Evolutionary conservation across 305 asterid species (phyloP), one percentile per base, ranked within the genome.

Genomic region (Solanum hybrid): DNA sequence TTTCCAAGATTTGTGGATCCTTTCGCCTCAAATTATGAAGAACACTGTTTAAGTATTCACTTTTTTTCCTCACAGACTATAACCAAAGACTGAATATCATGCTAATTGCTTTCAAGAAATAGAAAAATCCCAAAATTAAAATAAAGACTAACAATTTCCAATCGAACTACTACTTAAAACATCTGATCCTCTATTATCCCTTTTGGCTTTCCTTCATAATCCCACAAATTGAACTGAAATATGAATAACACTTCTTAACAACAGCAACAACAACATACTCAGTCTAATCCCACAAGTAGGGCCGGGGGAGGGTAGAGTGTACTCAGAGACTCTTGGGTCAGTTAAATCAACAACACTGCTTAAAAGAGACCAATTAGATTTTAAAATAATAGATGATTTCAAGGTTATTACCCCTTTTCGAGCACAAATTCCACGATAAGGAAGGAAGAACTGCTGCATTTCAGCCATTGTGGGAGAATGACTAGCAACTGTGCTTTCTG

Each of bases 361-460:
- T 80, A 80, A 39, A 80, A 39, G 40, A 84, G 88, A 11, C 36
- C 18, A 69, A 69, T 71, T 9, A 36, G 13, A n/a, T 4, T 13
- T 36, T 1, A 6, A 57, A 57, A n/a, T 33, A 75, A 4, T 16
- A 26, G 67, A 31, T 18, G 74, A 76, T 61, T 20, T 77, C 16
- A 79, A 46, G 35, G 16, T 40, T 36, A 28, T 90, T 95, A 95
- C 98, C 98, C 98, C 98, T 93, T 94, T 95, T 34, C 97, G 94
- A 91, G 98, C 98, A 93, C 98, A 97, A 88, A 94, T 92, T 89
- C 98, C 94, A 13, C 98, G 95, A 74, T 90, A 95, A 8, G 98
- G 97, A 91, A 96, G 95, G 94, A 96, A 97, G 71, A 96, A 89
- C 36, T 90, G 96, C 76, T 94, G 96, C 93, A 91, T 71, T 90